These are phyloP conservation scores for Penicillium argentinense DNA, from an alignment of 495 filamentous ascomycete species.

Conservation along the genomic window DNA sequence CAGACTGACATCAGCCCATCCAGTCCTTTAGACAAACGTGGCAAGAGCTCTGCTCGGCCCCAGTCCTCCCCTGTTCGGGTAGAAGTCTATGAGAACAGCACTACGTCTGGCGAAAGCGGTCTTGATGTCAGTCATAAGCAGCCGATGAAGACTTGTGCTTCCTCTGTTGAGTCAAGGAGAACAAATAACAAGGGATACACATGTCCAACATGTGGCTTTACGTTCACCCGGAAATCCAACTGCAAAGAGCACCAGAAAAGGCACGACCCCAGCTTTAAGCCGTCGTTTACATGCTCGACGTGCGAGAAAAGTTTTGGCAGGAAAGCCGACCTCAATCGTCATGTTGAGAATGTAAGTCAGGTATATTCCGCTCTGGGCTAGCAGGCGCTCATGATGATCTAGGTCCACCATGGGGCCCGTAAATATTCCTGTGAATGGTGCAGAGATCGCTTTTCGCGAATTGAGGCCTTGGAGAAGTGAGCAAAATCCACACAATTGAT, in stretches of 20 bases:
- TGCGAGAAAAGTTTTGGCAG: slow-evolving; percentile 51
- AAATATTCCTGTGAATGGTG: slow-evolving; percentile 18
- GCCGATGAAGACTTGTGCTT: neutral
- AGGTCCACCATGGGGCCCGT: slow-evolving; percentile 15
- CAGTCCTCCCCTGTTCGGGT: neutral
- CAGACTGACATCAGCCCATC: neutral
- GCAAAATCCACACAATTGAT: neutral
- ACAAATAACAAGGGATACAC: slow-evolving; percentile 52
- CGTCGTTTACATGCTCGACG: slow-evolving; percentile 67
- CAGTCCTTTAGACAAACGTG: neutral
- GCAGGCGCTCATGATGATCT: slow-evolving; percentile 3
- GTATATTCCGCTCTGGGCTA: neutral
- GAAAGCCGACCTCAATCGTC: slow-evolving; percentile 81
- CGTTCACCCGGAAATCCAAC: slow-evolving; percentile 88
- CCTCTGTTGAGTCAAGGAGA: slow-evolving; percentile 1
- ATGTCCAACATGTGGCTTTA: slow-evolving; percentile 74
- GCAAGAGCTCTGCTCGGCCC: neutral
- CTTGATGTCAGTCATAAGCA: neutral
- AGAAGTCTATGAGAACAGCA: neutral
- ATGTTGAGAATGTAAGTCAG: slow-evolving; percentile 70
- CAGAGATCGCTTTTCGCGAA: slow-evolving; percentile 4
- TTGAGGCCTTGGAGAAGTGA: slow-evolving; percentile 15
- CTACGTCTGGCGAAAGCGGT: neutral
- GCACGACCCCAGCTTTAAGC: slow-evolving; percentile 74
- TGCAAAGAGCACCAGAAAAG: slow-evolving; percentile 87